phyloP scores from a whole-genome alignment of 345 rosid genomes.

The Euphorbia tirucalli region DNA sequence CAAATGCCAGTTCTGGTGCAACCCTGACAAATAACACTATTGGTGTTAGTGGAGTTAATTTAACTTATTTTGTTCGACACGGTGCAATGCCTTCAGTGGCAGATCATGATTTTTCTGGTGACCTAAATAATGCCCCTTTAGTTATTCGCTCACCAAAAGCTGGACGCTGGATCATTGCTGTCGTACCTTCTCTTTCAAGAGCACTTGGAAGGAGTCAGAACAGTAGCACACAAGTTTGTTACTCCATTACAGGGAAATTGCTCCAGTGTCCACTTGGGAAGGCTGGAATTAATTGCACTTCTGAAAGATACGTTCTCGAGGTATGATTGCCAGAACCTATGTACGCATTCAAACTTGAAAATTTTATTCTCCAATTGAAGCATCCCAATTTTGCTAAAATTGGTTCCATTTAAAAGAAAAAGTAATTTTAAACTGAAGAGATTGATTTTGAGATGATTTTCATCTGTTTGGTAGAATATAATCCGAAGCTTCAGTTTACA shows the following conservation, averaged over 20 bases:
- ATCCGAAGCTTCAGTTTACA: not conserved
- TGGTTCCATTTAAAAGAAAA: not conserved
- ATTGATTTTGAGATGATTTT: not conserved
- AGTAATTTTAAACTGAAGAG: not conserved
- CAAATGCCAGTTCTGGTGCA: constrained; percentile 35
- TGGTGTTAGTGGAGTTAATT: constrained; percentile 29
- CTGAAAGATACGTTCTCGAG: constrained; percentile 66
- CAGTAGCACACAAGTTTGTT: constrained; percentile 49
- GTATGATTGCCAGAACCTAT: constrained; percentile 30
- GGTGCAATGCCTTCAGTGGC: constrained; percentile 71
- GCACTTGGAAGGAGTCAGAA: constrained; percentile 33
- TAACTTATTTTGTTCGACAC: constrained; percentile 68
- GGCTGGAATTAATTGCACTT: constrained; percentile 77
- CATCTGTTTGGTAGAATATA: not conserved
- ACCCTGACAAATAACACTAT: constrained; percentile 31
- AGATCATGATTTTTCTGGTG: constrained; percentile 68
- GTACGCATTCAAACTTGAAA: not conserved
- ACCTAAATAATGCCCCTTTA: constrained; percentile 51
- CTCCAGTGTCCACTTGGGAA: constrained; percentile 69
- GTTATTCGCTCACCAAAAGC: constrained; percentile 60
- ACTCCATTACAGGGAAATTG: constrained; percentile 56
- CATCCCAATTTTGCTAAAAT: not conserved
- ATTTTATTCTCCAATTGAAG: not conserved
- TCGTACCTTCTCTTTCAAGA: constrained; percentile 42
- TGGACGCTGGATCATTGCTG: constrained; percentile 80